Conservation (phyloP, 129 eudicot species). For the Centrapalus pauciflorus region DNA sequence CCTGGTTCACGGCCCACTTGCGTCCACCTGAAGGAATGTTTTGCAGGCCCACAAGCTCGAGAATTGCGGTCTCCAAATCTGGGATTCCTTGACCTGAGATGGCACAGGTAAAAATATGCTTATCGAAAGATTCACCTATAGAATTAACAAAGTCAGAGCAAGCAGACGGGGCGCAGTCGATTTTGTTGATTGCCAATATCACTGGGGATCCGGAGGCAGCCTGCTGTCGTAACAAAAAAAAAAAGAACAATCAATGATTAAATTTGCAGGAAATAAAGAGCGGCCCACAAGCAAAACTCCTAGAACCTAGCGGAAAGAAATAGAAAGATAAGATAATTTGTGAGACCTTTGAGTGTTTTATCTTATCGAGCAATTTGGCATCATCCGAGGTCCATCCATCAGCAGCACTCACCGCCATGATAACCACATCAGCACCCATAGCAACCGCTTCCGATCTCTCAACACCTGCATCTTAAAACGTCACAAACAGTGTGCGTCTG, state of each 20-base stretch:
- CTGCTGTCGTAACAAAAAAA: constrained; percentile 25
- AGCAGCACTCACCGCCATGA: constrained; percentile 82
- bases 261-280: not conserved
- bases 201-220: constrained; percentile 52
- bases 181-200: constrained; percentile 79
- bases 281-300: not conserved
- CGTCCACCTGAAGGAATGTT: constrained; percentile 72
- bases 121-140: constrained; percentile 32
- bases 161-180: constrained; percentile 63
- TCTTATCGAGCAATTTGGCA: constrained; percentile 57
- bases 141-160: constrained; percentile 33
- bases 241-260: not conserved
- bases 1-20: constrained; percentile 95
- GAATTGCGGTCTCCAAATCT: constrained; percentile 62
- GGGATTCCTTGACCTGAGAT: constrained; percentile 79
- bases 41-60: constrained; percentile 73
- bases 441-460: constrained; percentile 97
- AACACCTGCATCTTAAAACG: constrained; percentile 48
- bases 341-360: constrained; percentile 54
- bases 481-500: no score
- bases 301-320: not conserved
- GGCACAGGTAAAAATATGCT: constrained; percentile 71
- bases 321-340: not conserved
- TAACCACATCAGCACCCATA: constrained; percentile 73
- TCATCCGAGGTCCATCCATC: constrained; percentile 97